Percentiles rank a stretch among this genome's conserved stretches.
These are phyloP conservation scores for Kwoniella bestiolae DNA, from an alignment of 768 basidiomycete species.

Conservation along the genomic window DNA sequence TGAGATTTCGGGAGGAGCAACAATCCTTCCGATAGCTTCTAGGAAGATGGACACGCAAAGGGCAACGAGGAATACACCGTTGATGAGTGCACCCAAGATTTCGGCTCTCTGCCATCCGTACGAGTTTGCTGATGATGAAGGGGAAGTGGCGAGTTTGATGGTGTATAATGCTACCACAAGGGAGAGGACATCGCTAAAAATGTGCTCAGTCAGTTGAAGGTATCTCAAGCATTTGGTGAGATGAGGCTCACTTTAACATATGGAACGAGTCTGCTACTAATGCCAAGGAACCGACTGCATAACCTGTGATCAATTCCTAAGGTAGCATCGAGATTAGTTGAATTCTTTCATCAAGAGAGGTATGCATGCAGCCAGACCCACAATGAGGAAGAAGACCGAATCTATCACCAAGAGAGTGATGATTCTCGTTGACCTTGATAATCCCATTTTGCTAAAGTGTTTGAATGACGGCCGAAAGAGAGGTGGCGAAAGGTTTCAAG, in stretches of 20 bases:
- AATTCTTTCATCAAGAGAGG: conserved; percentile 70
- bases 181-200: conserved; percentile 88
- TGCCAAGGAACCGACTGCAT: conserved; percentile 93
- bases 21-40: conserved; percentile 89
- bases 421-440: conserved; percentile 52
- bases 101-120: conserved; percentile 99
- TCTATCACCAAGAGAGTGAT: conserved; percentile 79
- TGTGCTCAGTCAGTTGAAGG: conserved; percentile 4
- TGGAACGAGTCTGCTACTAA: conserved; percentile 97
- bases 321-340: not conserved
- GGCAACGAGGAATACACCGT: conserved; percentile 95
- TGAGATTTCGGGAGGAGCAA: conserved; percentile 80
- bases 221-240: not conserved
- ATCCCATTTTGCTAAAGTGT: conserved; percentile 26
- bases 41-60: conserved; percentile 94
- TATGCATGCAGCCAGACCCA: conserved; percentile 68
- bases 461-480: conserved; percentile 3
- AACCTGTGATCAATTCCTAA: conserved; percentile 64
- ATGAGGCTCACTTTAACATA: conserved; percentile 83
- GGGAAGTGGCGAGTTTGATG: conserved; percentile 64
- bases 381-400: conserved; percentile 61
- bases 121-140: conserved; percentile 70
- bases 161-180: conserved; percentile 93
- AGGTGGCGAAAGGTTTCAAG: not conserved
- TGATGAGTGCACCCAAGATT: conserved; percentile 90